Evolutionary conservation across 2,329 filamentous ascomycete genomes (phyloP), one percentile per base, ranked within the genome.

Genomic region (Scorias spongiosa): DNA sequence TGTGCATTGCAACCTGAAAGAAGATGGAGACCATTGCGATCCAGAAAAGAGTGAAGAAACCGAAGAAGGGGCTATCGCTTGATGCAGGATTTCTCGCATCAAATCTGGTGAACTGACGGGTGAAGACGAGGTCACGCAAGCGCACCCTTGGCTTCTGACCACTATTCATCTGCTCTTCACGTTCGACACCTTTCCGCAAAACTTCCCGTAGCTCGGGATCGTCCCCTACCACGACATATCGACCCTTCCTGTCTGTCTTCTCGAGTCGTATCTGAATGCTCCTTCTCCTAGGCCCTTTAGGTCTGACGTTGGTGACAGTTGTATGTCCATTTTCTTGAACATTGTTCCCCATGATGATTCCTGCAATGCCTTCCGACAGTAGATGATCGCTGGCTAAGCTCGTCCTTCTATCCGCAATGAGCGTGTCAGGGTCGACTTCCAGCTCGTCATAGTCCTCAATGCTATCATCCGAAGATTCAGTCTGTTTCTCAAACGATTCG

Each of bases 1-100:
- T 88, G 36, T 75, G 69, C 29, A 75, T 74, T 0, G 72, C 79
- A 40, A 84, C 76, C 56, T 78, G 78, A 29, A 81, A 54, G 46
- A 86, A 72, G 51, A 81, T 71, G 38, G 87, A 58, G 6, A 73
- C 71, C 48, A 85, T 76, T 8, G 72, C 71, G 40, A 86, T 71
- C 82, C 84, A 88, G 59, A 86, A 86, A 0, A 89, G 66, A 0
- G 79, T 83, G 55, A 84, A 87, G 64, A 88, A 88, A 28, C 84
- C 84, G 57, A 82, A 76, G 53, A 87, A 88, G 0, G 79, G 78
- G 37, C 78, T 84, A 40, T 79, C 76, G 2, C 74, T 71, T 2
- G 75, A 74, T 1, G 66, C 65, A 5, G 72, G 69, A 54, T 86
- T 87, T 50, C 83, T 77, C 10, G 79, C 71, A 59, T 88, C 83